These are phyloP conservation scores for Eutypella sp. DNA, from an alignment of 2,329 filamentous ascomycete species.

Conservation along the genomic window DNA sequence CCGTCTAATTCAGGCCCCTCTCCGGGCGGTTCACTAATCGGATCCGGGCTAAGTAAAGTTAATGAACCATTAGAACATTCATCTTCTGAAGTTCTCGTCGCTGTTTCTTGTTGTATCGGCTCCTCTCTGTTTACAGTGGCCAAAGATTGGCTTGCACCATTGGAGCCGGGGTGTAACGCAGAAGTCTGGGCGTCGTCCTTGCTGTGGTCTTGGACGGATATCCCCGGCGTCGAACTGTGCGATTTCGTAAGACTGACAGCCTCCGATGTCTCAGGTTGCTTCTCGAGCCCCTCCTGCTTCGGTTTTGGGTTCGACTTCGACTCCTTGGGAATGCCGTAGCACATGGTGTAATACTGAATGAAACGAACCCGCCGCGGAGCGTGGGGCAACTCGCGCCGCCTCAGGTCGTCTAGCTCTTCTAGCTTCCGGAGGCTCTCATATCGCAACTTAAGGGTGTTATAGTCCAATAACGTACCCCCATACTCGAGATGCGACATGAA, in stretches of 20 bases:
- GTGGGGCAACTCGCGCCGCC: conserved; percentile 26
- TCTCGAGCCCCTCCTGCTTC: conserved; percentile 10
- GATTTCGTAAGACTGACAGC: conserved; percentile 7
- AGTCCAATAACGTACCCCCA: conserved; percentile 75
- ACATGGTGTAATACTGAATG: conserved; percentile 87
- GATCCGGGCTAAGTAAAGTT: too few relatives aligned
- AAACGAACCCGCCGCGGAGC: conserved; percentile 61
- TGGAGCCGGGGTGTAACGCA: conserved; percentile 7
- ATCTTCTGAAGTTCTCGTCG: background rate
- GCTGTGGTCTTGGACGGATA: conserved; percentile 41
- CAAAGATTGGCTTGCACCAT: conserved; percentile 5
- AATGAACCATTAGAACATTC: too few relatives aligned
- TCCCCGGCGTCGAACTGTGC: conserved; percentile 30
- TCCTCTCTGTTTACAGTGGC: conserved; percentile 9
- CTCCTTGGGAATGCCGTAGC: conserved; percentile 63
- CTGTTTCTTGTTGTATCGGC: conserved; percentile 7
- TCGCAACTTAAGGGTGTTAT: conserved; percentile 60
- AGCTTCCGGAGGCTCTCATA: conserved; percentile 66
- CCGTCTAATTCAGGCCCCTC: background rate
- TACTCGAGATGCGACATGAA: conserved; percentile 80
- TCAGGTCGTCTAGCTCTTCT: conserved; percentile 62
- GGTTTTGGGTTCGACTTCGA: too few relatives aligned
- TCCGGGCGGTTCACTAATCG: background rate
- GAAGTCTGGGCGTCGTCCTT: conserved; percentile 22
- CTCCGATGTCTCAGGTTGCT: conserved; percentile 10